Percentiles rank a stretch among this genome's conserved stretches.
phyloP scores from a whole-genome alignment of 2,329 filamentous ascomycete species.

The Aspergillus fischeri region DNA sequence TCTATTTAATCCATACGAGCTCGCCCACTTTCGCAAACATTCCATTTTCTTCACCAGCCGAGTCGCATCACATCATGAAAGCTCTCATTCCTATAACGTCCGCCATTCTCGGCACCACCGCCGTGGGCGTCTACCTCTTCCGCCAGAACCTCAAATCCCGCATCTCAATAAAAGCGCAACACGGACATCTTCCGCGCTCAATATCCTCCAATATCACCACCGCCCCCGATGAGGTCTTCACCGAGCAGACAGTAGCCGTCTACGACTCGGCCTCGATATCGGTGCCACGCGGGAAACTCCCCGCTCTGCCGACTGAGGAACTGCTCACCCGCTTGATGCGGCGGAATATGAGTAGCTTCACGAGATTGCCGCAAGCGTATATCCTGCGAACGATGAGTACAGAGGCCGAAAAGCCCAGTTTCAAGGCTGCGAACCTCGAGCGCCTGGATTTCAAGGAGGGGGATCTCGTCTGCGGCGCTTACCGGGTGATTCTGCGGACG shows the following conservation, averaged over 20 bases:
- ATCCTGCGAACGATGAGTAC: conserved; percentile 20
- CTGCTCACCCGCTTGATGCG: conserved; percentile 28
- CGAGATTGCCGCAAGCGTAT: conserved; percentile 29
- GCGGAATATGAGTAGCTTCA: conserved; percentile 32
- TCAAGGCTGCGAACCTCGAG: conserved; percentile 21
- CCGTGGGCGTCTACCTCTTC: conserved; percentile 20
- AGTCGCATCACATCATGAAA: background rate
- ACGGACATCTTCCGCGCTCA: conserved; percentile 14
- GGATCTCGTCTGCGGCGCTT: conserved; percentile 31
- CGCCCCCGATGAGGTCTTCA: conserved; percentile 18
- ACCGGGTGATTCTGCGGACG: conserved; percentile 24
- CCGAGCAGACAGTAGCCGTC: conserved; percentile 16
- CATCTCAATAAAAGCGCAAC: conserved; percentile 16
- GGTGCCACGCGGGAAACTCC: conserved; percentile 16
- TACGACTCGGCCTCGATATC: conserved; percentile 22
- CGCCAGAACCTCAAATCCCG: conserved; percentile 21
- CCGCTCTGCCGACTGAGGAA: conserved; percentile 9
- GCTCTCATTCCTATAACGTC: conserved; percentile 6
- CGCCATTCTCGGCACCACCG: conserved; percentile 36
- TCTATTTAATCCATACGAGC: background rate
- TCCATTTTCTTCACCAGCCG: background rate
- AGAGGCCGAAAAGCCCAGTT: conserved; percentile 17
- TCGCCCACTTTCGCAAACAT: background rate
- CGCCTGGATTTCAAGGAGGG: conserved; percentile 26
- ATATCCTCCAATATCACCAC: conserved; percentile 18